Conservation (phyloP, 2,329 filamentous ascomycete species). For the Pleurostoma richardsiae region DNA sequence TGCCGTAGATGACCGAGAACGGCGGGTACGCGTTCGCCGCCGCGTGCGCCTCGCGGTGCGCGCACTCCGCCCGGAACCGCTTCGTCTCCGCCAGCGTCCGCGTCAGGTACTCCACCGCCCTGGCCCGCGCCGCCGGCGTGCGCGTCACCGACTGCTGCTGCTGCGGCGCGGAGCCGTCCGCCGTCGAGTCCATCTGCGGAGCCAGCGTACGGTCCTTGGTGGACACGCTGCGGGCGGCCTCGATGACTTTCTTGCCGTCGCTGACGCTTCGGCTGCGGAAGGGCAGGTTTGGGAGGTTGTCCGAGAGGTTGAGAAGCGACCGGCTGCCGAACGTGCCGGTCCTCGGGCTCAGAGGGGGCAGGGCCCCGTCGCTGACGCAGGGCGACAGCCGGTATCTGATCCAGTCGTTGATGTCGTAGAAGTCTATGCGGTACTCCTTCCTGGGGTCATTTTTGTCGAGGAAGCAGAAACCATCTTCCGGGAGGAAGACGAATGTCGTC, state of each 20-base stretch:
- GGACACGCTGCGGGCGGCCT: conserved; percentile 21
- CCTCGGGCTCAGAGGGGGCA: conserved; percentile 49
- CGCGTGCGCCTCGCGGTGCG: conserved; percentile 54
- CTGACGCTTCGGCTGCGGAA: conserved; percentile 40
- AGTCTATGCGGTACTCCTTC: conserved; percentile 77
- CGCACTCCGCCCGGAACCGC: conserved; percentile 71
- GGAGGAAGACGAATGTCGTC: conserved; percentile 79
- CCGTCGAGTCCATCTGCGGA: conserved; percentile 35
- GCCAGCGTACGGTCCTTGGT: conserved; percentile 32
- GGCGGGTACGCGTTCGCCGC: conserved; percentile 74
- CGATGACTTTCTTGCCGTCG: conserved; percentile 26
- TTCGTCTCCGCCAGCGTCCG: conserved; percentile 69
- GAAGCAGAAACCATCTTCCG: conserved; percentile 83
- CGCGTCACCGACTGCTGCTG: conserved; percentile 5
- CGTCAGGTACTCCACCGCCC: conserved; percentile 59
- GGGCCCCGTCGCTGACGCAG: conserved; percentile 59
- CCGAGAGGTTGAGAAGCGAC: conserved; percentile 41
- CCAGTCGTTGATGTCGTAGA: conserved; percentile 78
- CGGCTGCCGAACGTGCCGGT: conserved; percentile 25
- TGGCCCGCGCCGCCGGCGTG: conserved; percentile 41
- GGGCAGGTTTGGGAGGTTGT: conserved; percentile 35
- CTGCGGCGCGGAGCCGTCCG: conserved; percentile 20
- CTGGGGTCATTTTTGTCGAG: conserved; percentile 70
- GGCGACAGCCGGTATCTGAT: conserved; percentile 73
- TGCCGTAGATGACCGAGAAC: conserved; percentile 77